Base-by-base conservation (phyloP, 345 rosid species). In the Euphorbia pulcherrima region DNA sequence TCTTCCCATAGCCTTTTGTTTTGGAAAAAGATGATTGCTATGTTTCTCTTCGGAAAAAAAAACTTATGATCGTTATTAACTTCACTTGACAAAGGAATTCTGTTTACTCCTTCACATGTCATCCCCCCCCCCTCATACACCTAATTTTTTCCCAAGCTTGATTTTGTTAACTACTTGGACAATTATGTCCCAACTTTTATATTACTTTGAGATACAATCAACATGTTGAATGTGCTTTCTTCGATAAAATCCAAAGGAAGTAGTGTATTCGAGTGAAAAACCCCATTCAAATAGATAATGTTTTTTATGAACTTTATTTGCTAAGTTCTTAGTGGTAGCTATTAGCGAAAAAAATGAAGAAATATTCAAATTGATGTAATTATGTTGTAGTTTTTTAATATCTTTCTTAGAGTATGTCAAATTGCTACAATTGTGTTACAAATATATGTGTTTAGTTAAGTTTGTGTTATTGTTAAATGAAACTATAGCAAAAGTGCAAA, bases 91-190 rank as follows among this genome's bases (percentile, higher is more conserved):
- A 0, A 76, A 76, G 59, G 26, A 61, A 35, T 76, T 50, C 14
- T 76, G 75, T 10, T 52, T 66, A 21, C 72, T 76, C 1, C 79
- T 75, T 0, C 53, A 20, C 68, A 50, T 70, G 65, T 39, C 72
- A 7, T 71, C 46, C 63, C 60, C n/a, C n/a, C n/a, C 72, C 0
- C 23, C 27, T 0, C 7, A 65, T 3, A 6, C 26, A 20, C 71
- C 71, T 2, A 52, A 17, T 12, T 71, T 71, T 30, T 62, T 24
- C 64, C 72, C 1, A 76, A 60, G 23, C 27, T 3, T 17, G 64
- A 11, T 14, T 76, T 76, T 57, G 24, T 71, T 10, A 8, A 0
- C 3, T 76, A 76, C 65, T 37, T 76, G 24, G 65, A 71, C 28
- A 26, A 12, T 0, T 76, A 76, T 12, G 72, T 26, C 2, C 51